Percentiles rank a stretch among this genome's conserved stretches.
Conservation (phyloP, 2,329 filamentous ascomycete genomes). For the Stagonosporopsis chrysanthemi region DNA sequence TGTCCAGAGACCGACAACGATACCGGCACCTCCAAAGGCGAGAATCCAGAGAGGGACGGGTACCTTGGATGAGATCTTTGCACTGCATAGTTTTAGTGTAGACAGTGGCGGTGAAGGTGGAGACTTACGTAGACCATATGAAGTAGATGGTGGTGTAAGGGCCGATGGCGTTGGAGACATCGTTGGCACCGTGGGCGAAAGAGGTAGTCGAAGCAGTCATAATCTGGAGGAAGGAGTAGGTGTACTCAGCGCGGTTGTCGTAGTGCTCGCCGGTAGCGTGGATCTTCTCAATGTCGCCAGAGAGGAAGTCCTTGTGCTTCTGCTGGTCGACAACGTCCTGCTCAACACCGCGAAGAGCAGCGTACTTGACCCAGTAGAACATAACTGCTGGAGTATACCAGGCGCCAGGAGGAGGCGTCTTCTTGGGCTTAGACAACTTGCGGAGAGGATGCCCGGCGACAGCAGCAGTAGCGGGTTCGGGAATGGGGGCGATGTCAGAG, state of each 20-base stretch:
- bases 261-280: constrained; percentile 67
- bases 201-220: constrained; percentile 72
- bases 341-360: constrained; percentile 59
- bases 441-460: constrained; percentile 6
- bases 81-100: constrained; percentile 6
- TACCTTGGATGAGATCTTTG: constrained; percentile 54
- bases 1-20: constrained; percentile 66
- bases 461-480: constrained; percentile 9
- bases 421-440: constrained; percentile 31
- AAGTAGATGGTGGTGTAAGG: constrained; percentile 70
- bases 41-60: constrained; percentile 69
- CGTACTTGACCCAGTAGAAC: constrained; percentile 57
- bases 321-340: constrained; percentile 57
- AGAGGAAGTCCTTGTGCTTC: constrained; percentile 56
- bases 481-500: constrained; percentile 30
- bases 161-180: constrained; percentile 63
- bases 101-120: not conserved
- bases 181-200: constrained; percentile 75
- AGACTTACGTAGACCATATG: constrained; percentile 63
- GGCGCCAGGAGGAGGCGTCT: constrained; percentile 43
- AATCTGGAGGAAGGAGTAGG: constrained; percentile 54
- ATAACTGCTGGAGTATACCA: constrained; percentile 56
- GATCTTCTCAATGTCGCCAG: constrained; percentile 62
- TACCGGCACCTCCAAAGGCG: constrained; percentile 56
- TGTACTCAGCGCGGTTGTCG: constrained; percentile 64